Evolutionary conservation across 179 eudicot species (phyloP), one percentile per base, ranked within the genome.

Genomic region (Camellia oleifera): DNA sequence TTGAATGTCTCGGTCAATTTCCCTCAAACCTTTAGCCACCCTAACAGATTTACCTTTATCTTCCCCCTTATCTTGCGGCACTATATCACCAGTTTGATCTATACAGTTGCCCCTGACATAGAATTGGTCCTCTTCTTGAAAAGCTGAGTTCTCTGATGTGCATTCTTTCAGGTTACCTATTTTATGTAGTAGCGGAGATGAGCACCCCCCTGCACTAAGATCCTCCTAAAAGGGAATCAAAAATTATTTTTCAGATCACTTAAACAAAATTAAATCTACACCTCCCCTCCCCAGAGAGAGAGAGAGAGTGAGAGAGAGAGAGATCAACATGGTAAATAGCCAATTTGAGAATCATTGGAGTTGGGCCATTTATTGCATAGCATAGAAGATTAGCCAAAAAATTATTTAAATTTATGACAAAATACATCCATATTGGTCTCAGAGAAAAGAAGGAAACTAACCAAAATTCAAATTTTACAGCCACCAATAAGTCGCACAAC

Each of bases 81-180:
- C 69, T 23, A 69, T 56, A 71, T 83, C 83, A 78, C 78, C 84
- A 72, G 82, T 77, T 81, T 80, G 85, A 85, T 79, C 90, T 60
- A 76, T 78, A 72, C 11, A 79, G 75, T 80, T 82, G 74, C 78
- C 80, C 79, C 72, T 83, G 65, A 20, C 32, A 77, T 56, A 78
- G 68, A 86, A 85, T 72, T 77, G 86, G 74, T 74, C 86, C 61
- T 72, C 85, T 72, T 89, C 92, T 76, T 81, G 88, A 77, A 86
- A 82, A 76, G 85, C 83, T 81, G 84, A 84, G 85, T 88, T 92
- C 42, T 91, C 93, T 20, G 88, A 84, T 74, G 74, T 83, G 68
- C 86, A 91, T 88, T 90, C 94, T 82, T 80, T 90, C 82, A 85
- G 75, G 68, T 84, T 85, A 73, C 83, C 86, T 68, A 69, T 76